Conservation (phyloP, 208 protist genomes). For the Hexamita inflata region DNA sequence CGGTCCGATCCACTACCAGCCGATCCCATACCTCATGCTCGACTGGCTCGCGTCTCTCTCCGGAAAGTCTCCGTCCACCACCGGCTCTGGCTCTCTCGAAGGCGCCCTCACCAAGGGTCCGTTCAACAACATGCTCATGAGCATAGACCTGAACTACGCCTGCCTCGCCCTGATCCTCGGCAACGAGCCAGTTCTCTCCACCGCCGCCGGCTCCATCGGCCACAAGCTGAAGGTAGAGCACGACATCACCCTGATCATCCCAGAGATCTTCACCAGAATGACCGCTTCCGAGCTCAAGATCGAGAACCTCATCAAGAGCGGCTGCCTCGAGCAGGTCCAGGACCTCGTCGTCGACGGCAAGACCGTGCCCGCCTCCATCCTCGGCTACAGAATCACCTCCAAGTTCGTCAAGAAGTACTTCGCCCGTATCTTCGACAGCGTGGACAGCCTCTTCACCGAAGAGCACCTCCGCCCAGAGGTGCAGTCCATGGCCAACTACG, state of each 20-base stretch:
- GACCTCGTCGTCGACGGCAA: slow-evolving; percentile 46
- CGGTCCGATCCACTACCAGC: slow-evolving; percentile 48
- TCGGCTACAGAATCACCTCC: slow-evolving; percentile 47
- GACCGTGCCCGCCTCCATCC: slow-evolving; percentile 33
- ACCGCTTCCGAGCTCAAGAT: slow-evolving; percentile 31
- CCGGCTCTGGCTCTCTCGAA: slow-evolving; percentile 45
- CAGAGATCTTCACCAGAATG: slow-evolving; percentile 47
- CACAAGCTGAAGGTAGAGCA: slow-evolving; percentile 39
- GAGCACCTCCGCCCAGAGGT: slow-evolving; percentile 41
- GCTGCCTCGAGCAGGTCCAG: slow-evolving; percentile 42
- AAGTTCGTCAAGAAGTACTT: slow-evolving; percentile 44
- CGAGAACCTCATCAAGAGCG: slow-evolving; percentile 28
- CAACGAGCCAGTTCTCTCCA: slow-evolving; percentile 13
- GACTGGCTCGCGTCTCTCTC: slow-evolving; percentile 43
- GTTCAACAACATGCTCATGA: slow-evolving; percentile 40
- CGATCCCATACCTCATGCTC: slow-evolving; percentile 47
- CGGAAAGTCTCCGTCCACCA: slow-evolving; percentile 49
- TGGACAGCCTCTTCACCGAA: slow-evolving; percentile 41
- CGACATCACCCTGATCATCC: slow-evolving; percentile 46
- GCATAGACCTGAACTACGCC: slow-evolving; percentile 36
- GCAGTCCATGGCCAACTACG: slow-evolving; percentile 34
- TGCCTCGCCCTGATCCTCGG: slow-evolving; percentile 28
- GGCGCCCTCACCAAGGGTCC: slow-evolving; percentile 52
- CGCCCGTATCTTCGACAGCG: slow-evolving; percentile 39
- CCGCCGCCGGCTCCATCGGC: slow-evolving; percentile 37